phyloP scores from a whole-genome alignment of 352 stramenopile species.

The Phytophthora syringae region DNA sequence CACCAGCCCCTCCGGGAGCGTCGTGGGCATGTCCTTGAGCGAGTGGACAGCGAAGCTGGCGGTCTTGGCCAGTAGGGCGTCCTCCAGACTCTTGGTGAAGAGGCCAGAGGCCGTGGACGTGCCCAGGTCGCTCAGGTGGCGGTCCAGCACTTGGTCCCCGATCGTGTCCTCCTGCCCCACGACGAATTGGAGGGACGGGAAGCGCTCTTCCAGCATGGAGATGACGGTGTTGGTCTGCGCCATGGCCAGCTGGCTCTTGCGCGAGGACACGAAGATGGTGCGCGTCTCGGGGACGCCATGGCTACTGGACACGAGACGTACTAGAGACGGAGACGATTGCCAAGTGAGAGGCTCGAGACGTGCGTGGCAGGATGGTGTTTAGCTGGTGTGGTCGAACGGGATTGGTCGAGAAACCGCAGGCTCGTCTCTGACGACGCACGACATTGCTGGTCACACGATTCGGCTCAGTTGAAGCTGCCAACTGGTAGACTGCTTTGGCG shows the following conservation, averaged over 20 bases:
- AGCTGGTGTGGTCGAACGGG: not conserved
- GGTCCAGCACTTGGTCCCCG: constrained; percentile 82
- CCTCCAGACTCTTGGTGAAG: constrained; percentile 92
- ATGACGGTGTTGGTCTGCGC: constrained; percentile 89
- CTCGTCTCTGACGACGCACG: too few species aligned
- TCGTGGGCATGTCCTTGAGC: constrained; percentile 91
- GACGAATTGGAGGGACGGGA: constrained; percentile 76
- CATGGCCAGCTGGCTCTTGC: constrained; percentile 91
- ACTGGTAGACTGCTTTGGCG: too few species aligned
- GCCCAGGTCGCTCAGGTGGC: constrained; percentile 79
- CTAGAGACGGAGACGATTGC: not conserved
- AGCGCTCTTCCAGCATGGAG: constrained; percentile 70
- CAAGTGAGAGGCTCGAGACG: constrained; percentile 4
- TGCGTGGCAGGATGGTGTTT: constrained; percentile 1
- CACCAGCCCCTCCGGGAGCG: constrained; percentile 76
- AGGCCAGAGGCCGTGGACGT: constrained; percentile 71
- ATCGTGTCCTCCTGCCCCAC: constrained; percentile 84
- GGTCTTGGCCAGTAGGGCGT: constrained; percentile 66
- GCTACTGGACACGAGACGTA: too few species aligned
- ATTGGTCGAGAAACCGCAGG: not conserved
- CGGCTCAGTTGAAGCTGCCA: too few species aligned
- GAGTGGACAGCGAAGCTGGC: constrained; percentile 90
- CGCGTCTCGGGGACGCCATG: constrained; percentile 25
- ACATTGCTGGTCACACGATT: not conserved
- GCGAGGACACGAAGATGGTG: constrained; percentile 85